Evolutionary conservation across 768 basidiomycete species (phyloP), one percentile per base, ranked within the genome.

Genomic region (Boletus insuetus): DNA sequence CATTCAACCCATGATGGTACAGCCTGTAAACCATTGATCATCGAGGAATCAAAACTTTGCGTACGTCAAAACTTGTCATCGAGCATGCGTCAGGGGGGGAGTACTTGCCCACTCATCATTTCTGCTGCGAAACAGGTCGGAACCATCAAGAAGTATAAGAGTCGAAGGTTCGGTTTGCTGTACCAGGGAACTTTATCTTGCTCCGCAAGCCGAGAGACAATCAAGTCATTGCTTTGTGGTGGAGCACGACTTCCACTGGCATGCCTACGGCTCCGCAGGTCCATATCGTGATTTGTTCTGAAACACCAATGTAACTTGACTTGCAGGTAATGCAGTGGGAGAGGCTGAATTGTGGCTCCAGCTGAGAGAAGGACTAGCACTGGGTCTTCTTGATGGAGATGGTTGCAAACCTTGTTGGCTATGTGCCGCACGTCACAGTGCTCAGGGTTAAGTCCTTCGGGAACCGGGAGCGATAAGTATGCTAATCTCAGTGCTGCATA

Each of bases 21-120:
- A 0, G 82, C 80, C 62, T 85, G 83, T 32, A 85, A 64, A 38
- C 82, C 82, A 60, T 84, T 85, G 64, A 84, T 75, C 83, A 84
- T 84, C 4, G 82, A 81, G 0, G 81, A 79, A 3, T 60, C 43
- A 14, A 59, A 59, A 3, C 60, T 60, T 42, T 34, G 16, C n/a
- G 11, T 14, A 2, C 8, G 8, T 59, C 31, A 61, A 43, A 45
- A 9, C 9, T 29, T 22, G 26, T 35, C 9, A 43, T 9, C 20
- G 17, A n/a, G 6, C 3, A 8, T n/a, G 14, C 17, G 8, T 17
- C 34, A 29, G 26, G 13, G 34, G 32, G 34, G 13, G 46, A 31
- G 22, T 14, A 29, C 53, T 46, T 46, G 19, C 56, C 56, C 53
- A 19, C 42, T 55, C 7, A 44, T 46, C 48, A 55, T 42, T n/a